Base-by-base conservation (phyloP, 768 basidiomycete species). In the Lentinus brumalis region DNA sequence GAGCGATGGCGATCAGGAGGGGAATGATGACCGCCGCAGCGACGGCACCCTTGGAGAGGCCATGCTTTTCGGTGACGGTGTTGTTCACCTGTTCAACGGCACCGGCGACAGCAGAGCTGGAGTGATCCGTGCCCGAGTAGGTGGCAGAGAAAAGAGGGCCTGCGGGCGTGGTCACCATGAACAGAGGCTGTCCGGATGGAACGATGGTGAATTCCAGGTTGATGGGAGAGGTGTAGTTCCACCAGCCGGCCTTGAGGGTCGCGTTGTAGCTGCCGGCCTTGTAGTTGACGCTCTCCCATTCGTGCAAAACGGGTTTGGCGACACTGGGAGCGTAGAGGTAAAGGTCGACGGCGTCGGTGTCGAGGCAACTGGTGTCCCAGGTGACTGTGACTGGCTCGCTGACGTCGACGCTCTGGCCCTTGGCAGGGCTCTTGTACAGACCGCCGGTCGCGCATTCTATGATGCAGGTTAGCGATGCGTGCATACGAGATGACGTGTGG, bases 131-230 rank as follows among this genome's bases (percentile, higher is more conserved):
- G 3, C 72, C 69, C 2, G 77, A 67, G 72, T 86, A 88, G 1
- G 85, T 88, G 0, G 86, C 87, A 10, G 78, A 84, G 67, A 91
- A 86, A 57, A 91, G 71, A 46, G 91, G 91, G 0, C 87, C 90
- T 8, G 86, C 85, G 29, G 87, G 84, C 41, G 85, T 71, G 44
- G 77, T 73, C 52, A 79, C 75, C 29, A 83, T 69, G 77, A 86
- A 87, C 4, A 81, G 73, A 2, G 83, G 80, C 5, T 76, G 61
- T 26, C 81, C 82, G 7, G 78, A 66, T 1, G 80, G 65, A 45
- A 91, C 78, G 67, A 92, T 86, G 50, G 76, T 72, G 58, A 92
- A 69, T 67, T 91, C 87, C 16, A 92, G 81, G 2, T 69, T 67
- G 39, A 80, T 71, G 0, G 76, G 69, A 1, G 75, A 45, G 5